phyloP scores from a whole-genome alignment of 345 rosid species.

The Arabis hirsuta region DNA sequence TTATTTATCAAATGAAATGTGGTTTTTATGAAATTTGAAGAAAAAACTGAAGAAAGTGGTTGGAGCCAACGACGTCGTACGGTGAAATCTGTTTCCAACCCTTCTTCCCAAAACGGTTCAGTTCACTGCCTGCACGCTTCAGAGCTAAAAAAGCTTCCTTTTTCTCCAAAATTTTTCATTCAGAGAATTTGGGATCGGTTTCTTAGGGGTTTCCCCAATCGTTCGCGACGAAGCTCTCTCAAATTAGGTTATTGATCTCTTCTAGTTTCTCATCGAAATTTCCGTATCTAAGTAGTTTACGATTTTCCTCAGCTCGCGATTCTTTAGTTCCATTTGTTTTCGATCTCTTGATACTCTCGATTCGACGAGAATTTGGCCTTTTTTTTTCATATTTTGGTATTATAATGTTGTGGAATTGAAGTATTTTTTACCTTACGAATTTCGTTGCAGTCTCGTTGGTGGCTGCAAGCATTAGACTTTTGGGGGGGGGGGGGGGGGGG shows the following conservation, averaged over 20 bases:
- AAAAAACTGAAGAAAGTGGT: neutral
- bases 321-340: conserved; percentile 14
- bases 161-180: neutral
- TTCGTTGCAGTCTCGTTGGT: conserved; percentile 28
- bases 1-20: no score
- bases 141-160: conserved; percentile 6
- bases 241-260: conserved; percentile 21
- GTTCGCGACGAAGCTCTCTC: conserved; percentile 22
- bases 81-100: neutral
- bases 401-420: neutral
- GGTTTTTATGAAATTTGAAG: neutral
- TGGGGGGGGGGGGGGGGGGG: neutral
- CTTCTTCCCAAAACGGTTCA: conserved; percentile 17
- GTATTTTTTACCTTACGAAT: neutral
- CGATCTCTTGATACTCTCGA: conserved; percentile 16
- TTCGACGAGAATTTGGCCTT: neutral
- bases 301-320: neutral
- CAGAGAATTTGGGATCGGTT: conserved; percentile 19
- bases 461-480: conserved; percentile 4
- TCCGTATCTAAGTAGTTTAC: neutral
- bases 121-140: conserved; percentile 21
- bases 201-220: conserved; percentile 34
- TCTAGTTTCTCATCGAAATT: neutral
- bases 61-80: conserved; percentile 16
- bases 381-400: neutral